These are phyloP conservation scores for Thielaviopsis ethacetica DNA, from an alignment of 2,329 filamentous ascomycete genomes.

Conservation along the genomic window DNA sequence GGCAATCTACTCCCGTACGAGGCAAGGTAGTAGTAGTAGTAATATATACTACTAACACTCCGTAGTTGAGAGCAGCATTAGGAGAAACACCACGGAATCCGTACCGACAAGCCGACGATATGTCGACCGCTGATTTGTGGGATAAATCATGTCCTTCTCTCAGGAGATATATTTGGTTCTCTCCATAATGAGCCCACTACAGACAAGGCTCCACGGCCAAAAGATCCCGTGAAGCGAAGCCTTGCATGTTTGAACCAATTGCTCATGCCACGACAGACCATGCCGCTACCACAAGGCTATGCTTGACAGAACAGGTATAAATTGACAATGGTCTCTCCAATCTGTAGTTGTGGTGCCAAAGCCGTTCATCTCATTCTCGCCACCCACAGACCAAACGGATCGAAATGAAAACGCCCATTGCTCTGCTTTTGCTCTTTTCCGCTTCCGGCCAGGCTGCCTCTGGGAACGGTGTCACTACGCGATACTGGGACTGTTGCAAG, in stretches of 20 bases:
- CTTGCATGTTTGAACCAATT: not conserved
- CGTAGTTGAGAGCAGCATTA: not conserved
- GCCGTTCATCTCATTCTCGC: not conserved
- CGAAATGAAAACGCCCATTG: not conserved
- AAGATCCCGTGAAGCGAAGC: not conserved
- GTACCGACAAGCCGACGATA: not conserved
- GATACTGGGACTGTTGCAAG: slow-evolving; percentile 56
- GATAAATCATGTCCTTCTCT: not conserved
- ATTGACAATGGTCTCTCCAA: not conserved
- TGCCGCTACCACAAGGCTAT: not conserved
- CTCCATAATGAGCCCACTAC: not conserved
- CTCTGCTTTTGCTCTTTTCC: not conserved
- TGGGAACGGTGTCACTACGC: slow-evolving; percentile 1
- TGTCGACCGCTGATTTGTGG: not conserved
- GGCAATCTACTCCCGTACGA: no score
- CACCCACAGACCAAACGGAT: no score
- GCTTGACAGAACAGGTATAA: not conserved
- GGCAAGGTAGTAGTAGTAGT: no score
- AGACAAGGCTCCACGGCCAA: not conserved
- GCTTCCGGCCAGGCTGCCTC: not conserved
- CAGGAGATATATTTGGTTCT: not conserved
- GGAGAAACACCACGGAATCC: not conserved
- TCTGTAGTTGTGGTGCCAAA: not conserved
- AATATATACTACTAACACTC: no score
- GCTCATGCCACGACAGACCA: not conserved